phyloP scores from a whole-genome alignment of 257 asterid species.

The Voacanga thouarsii region DNA sequence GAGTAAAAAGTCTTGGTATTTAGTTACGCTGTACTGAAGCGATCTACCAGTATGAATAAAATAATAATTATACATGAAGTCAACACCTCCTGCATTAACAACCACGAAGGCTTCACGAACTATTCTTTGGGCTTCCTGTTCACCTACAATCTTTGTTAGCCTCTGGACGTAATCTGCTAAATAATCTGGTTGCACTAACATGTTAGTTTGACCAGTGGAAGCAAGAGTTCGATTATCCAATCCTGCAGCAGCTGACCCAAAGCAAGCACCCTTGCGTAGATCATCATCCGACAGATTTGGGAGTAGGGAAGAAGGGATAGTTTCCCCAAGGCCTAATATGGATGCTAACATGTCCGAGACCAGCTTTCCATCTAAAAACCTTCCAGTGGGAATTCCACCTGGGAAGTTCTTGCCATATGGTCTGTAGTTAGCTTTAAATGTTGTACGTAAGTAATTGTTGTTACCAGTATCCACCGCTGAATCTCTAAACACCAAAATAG shows the following conservation, averaged over 20 bases:
- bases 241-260: slow-evolving; percentile 81
- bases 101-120: slow-evolving; percentile 39
- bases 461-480: slow-evolving; percentile 68
- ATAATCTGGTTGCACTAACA: slow-evolving; percentile 39
- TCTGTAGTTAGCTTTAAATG: slow-evolving; percentile 41
- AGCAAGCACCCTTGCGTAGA: slow-evolving; percentile 57
- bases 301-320: slow-evolving; percentile 54
- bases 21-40: slow-evolving; percentile 35
- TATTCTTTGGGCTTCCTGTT: slow-evolving; percentile 30
- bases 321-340: slow-evolving; percentile 48
- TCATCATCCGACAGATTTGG: slow-evolving; percentile 49
- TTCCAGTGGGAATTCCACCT: slow-evolving; percentile 48
- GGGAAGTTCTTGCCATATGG: slow-evolving; percentile 62
- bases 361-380: slow-evolving; percentile 71
- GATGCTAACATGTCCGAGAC: slow-evolving; percentile 65
- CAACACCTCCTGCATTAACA: slow-evolving; percentile 17
- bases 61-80: slow-evolving; percentile 4
- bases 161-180: slow-evolving; percentile 38
- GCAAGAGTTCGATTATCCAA: slow-evolving; percentile 51
- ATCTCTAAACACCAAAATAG: slow-evolving; percentile 55
- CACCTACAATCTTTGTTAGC: slow-evolving; percentile 40
- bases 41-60: slow-evolving; percentile 56
- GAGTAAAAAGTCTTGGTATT: slow-evolving; percentile 55
- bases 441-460: slow-evolving; percentile 55
- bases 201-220: too few relatives aligned